Evolutionary conservation across 257 asterid genomes (phyloP).

Genomic region (Datura wrightii): DNA sequence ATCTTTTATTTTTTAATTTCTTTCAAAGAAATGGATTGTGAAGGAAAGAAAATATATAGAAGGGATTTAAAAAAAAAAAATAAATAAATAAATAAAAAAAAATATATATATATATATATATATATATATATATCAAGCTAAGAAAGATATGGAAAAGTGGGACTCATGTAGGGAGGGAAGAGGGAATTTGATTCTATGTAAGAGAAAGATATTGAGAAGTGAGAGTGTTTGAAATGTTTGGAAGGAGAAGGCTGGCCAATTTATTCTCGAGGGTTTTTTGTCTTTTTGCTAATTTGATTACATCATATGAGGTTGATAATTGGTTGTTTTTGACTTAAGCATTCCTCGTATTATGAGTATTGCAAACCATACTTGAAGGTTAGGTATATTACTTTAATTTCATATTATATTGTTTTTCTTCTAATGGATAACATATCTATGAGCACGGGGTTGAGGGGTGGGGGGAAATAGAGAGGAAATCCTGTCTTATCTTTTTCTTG

Average conservation of each 20-base stretch:
- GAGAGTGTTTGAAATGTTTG: slow-evolving; percentile 64
- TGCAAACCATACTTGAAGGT: slow-evolving; percentile 42
- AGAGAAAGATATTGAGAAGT: slow-evolving; percentile 31
- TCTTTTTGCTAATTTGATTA: slow-evolving; percentile 38
- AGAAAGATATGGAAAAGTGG: not conserved
- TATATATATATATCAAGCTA: not conserved
- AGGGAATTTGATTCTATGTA: slow-evolving; percentile 12
- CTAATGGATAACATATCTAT: slow-evolving; percentile 44
- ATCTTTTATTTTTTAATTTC: slow-evolving; percentile 35
- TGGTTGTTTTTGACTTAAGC: slow-evolving; percentile 45
- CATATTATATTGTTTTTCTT: not conserved
- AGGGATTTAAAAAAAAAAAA: not conserved
- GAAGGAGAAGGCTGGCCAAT: slow-evolving; percentile 47
- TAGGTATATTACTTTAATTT: slow-evolving; percentile 39
- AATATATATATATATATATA: not conserved
- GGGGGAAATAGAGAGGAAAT: slow-evolving; percentile 21
- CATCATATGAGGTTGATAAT: not conserved
- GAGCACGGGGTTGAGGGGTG: not conserved
- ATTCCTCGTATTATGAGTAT: slow-evolving; percentile 31
- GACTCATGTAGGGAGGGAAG: not conserved
- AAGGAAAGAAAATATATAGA: not conserved
- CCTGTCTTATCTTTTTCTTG: slow-evolving; percentile 25
- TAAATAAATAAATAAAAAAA: too few relatives aligned
- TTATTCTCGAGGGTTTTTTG: slow-evolving; percentile 50
- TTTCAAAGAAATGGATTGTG: not conserved